Conservation (phyloP, 768 basidiomycete genomes). For the Pisolithus albus region DNA sequence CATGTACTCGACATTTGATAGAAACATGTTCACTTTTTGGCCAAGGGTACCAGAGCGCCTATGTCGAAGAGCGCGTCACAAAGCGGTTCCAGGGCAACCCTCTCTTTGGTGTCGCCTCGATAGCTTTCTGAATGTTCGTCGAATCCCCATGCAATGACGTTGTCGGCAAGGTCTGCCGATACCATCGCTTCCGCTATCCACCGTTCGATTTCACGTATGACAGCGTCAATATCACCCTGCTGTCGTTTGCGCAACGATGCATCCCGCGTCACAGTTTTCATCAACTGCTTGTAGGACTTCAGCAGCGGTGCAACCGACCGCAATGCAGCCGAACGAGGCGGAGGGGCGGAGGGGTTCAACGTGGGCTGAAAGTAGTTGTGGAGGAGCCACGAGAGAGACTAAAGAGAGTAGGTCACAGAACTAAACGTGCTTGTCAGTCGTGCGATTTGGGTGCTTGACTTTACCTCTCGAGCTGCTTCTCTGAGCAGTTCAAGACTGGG, state of each 20-base stretch:
- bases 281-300: slow-evolving; percentile 62
- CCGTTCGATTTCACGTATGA: slow-evolving; percentile 60
- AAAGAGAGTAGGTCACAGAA: neutral
- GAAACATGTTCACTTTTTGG: slow-evolving; percentile 59
- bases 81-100: slow-evolving; percentile 62
- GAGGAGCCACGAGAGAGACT: slow-evolving; percentile 82
- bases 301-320: slow-evolving; percentile 63
- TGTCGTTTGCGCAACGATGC: slow-evolving; percentile 48
- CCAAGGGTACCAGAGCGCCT: slow-evolving; percentile 74
- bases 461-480: slow-evolving; percentile 68
- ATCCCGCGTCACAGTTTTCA: slow-evolving; percentile 60
- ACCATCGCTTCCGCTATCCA: slow-evolving; percentile 75
- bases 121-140: slow-evolving; percentile 23
- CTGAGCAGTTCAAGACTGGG: slow-evolving; percentile 77
- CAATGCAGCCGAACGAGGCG: slow-evolving; percentile 29
- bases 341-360: slow-evolving; percentile 44
- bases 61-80: slow-evolving; percentile 60
- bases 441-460: slow-evolving; percentile 10
- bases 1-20: neutral
- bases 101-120: slow-evolving; percentile 49
- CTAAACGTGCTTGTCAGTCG: neutral
- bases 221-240: slow-evolving; percentile 41
- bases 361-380: slow-evolving; percentile 81
- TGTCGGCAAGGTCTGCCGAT: slow-evolving; percentile 44
- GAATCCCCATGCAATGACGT: slow-evolving; percentile 41